phyloP scores from a whole-genome alignment of 2,329 filamentous ascomycete genomes.

The Claviceps fusiformis region DNA sequence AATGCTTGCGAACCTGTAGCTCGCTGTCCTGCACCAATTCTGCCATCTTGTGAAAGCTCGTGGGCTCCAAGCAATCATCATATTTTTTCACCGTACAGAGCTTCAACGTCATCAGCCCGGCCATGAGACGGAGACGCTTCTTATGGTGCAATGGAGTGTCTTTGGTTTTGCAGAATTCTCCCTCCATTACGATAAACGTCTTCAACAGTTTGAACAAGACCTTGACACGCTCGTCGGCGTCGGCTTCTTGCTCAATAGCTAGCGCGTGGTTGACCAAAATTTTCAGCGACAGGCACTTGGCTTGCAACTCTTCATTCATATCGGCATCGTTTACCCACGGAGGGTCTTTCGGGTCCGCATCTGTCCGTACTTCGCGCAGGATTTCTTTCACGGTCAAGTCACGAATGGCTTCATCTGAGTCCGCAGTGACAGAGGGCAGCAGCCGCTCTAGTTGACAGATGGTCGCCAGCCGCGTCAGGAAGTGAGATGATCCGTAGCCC shows the following conservation, averaged over 20 bases:
- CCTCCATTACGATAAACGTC: slow-evolving; percentile 58
- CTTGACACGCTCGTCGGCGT: slow-evolving; percentile 45
- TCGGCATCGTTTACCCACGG: slow-evolving; percentile 55
- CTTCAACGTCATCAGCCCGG: slow-evolving; percentile 71
- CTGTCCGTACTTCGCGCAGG: slow-evolving; percentile 53
- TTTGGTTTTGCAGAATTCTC: slow-evolving; percentile 64
- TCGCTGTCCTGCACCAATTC: slow-evolving; percentile 68
- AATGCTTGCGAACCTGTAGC: slow-evolving; percentile 59
- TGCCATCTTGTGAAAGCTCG: slow-evolving; percentile 70
- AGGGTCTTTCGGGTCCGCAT: slow-evolving; percentile 41
- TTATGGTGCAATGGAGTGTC: slow-evolving; percentile 68
- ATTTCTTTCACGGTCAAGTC: slow-evolving; percentile 65
- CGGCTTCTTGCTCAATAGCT: slow-evolving; percentile 36
- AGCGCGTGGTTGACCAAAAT: slow-evolving; percentile 77
- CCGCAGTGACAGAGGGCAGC: slow-evolving; percentile 57
- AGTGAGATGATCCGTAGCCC: slow-evolving; percentile 58
- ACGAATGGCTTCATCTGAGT: slow-evolving; percentile 63
- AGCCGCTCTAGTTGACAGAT: slow-evolving; percentile 65
- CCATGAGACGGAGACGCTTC: slow-evolving; percentile 66
- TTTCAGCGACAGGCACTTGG: slow-evolving; percentile 73
- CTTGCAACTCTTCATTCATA: slow-evolving; percentile 66
- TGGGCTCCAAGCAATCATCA: slow-evolving; percentile 59
- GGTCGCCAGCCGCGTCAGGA: slow-evolving; percentile 60
- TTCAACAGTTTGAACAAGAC: slow-evolving; percentile 70
- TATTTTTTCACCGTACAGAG: slow-evolving; percentile 64